A percentile compares a stretch with the other conserved stretches of the same genome.
Evolutionary conservation across 1,284 basidiomycete genomes (phyloP).

Genomic region (Volvariella volvacea): DNA sequence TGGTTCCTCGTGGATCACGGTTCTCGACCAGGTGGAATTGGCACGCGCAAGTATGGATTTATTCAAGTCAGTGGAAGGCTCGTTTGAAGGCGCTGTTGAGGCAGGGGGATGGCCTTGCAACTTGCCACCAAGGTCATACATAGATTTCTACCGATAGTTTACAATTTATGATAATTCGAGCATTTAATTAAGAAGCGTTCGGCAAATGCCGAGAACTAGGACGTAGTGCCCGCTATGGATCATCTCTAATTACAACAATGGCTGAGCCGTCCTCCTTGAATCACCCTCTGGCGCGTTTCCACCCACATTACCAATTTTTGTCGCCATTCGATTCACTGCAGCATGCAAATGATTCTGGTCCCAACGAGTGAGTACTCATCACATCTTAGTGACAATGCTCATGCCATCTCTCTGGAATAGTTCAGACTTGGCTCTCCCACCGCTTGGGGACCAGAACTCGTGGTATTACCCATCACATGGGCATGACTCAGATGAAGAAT

Average conservation of each 20-base stretch:
- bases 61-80: conserved; percentile 45
- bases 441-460: conserved; percentile 63
- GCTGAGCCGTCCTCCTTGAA: no score
- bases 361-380: no score
- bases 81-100: conserved; percentile 42
- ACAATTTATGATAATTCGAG: conserved; percentile 3
- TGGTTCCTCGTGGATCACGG: conserved; percentile 2
- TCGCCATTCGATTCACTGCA: no score
- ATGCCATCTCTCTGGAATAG: conserved; percentile 7
- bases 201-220: background rate
- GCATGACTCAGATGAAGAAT: conserved; percentile 55
- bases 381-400: no score
- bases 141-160: conserved; percentile 24
- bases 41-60: conserved; percentile 48
- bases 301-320: no score
- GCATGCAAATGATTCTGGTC: no score
- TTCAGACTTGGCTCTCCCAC: conserved; percentile 31
- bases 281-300: no score
- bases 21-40: conserved; percentile 47
- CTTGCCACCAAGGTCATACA: conserved; percentile 31
- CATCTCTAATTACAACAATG: no score
- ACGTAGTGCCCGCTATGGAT: no score
- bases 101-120: conserved; percentile 51
- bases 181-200: no score
- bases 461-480: conserved; percentile 76